phyloP scores from a whole-genome alignment of 148 eudicot genomes.

The Vaccinium vitisidaea region DNA sequence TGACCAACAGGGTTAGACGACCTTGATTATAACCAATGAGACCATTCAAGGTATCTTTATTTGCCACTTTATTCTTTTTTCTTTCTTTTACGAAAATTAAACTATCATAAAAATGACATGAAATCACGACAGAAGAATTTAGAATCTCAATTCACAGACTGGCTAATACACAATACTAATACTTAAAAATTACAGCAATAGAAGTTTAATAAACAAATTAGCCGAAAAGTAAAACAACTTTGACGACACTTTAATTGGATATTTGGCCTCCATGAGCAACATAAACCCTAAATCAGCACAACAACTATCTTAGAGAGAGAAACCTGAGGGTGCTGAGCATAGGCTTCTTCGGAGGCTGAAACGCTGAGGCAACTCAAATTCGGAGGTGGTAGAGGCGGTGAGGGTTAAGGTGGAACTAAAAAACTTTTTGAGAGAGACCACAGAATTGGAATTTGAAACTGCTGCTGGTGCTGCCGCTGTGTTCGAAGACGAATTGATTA shows the following conservation, averaged over 20 bases:
- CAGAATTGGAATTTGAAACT: background rate
- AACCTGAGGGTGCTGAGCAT: conserved; percentile 5
- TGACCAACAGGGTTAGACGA: background rate
- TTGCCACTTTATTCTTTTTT: background rate
- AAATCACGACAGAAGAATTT: background rate
- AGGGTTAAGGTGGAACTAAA: background rate
- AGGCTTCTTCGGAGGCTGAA: conserved; percentile 9
- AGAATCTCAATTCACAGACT: background rate
- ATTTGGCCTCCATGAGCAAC: background rate
- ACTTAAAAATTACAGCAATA: background rate
- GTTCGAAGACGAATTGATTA: background rate
- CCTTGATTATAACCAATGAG: background rate
- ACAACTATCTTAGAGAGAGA: background rate
- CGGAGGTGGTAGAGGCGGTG: background rate
- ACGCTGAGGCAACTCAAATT: background rate
- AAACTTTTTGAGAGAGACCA: background rate
- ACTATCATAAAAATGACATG: background rate
- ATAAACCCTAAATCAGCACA: background rate
- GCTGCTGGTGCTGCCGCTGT: background rate
- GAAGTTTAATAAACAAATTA: background rate
- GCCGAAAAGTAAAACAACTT: background rate
- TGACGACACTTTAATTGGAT: background rate
- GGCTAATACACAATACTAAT: background rate
- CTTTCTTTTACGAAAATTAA: background rate
- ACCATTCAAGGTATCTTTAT: background rate